Base-by-base conservation (phyloP, 2,329 filamentous ascomycete genomes). In the Ophidiomyces ophidiicola region DNA sequence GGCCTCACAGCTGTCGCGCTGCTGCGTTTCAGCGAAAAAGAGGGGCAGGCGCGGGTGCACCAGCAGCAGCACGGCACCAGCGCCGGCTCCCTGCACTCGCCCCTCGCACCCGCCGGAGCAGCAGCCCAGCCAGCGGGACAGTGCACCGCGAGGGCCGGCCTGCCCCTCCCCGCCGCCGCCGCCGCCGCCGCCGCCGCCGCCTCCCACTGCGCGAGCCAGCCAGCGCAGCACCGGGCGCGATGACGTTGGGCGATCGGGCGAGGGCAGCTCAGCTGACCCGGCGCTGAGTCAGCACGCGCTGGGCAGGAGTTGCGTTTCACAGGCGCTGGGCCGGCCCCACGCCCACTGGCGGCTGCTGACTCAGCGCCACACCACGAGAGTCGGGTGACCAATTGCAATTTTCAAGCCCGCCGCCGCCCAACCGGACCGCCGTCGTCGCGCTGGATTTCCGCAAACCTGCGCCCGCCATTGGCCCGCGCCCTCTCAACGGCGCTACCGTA, bases 301-400 rank as follows among this genome's bases (percentile, higher is more conserved):
- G 14, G 10, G 10, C 34, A 25, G 29, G 32, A 23, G 23, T 23
- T 21, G 18, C 10, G 20, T 7, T 17, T 30, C 35, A 30, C 35
- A 37, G 35, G 35, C 30, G 31, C 35, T 18, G 28, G 15, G 15
- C 15, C 3, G 29, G 34, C 33, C 15, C 32, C 33, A 29, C 10
- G 29, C 12, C 25, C 25, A 12, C 10, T 21, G 25, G 12, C 26
- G 17, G 28, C 17, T 31, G 34, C 28, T 38, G 12, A 26, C 24
- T 26, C 24, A n/a, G 6, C n/a, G 24, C 7, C 7, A 26, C 7
- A 26, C n/a, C n/a, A n/a, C n/a, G 21, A 23, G 18, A 50, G 56
- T 61, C 58, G 57, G 57, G 54, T 61, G 58, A 61, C 58, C 58
- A 54, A 46, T 51, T 46, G 50, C 51, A 50, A 53, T 59, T 60